Percentiles rank a stretch among this genome's conserved stretches.
phyloP scores from a whole-genome alignment of 192 early-diverging fungal genomes.

The Coemansia sp. region DNA sequence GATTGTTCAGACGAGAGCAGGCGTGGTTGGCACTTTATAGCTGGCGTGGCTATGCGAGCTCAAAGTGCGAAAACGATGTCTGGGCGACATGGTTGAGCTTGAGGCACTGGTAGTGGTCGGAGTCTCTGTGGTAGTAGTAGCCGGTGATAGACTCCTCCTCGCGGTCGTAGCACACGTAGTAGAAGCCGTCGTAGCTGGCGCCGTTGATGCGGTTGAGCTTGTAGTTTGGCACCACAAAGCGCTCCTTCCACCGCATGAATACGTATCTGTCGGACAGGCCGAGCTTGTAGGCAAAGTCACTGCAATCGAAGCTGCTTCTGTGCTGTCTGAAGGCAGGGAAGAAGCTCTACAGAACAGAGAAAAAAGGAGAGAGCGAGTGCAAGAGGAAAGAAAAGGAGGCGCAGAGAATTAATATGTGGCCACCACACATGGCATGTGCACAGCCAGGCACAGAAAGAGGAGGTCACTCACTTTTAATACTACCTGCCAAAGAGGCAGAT shows the following conservation, averaged over 20 bases:
- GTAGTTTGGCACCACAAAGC: constrained; percentile 82
- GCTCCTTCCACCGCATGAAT: constrained; percentile 90
- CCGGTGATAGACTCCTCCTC: constrained; percentile 63
- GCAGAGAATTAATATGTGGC: constrained; percentile 6
- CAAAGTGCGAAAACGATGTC: constrained; percentile 51
- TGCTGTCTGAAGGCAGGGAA: constrained; percentile 50
- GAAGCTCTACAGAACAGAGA: constrained; percentile 29
- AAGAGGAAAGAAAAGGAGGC: neutral
- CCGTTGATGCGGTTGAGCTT: constrained; percentile 67
- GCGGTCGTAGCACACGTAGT: constrained; percentile 73
- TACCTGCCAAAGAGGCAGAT: no score
- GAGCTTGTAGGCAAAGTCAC: constrained; percentile 51
- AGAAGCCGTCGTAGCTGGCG: constrained; percentile 82
- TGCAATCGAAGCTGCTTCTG: constrained; percentile 39
- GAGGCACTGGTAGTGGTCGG: constrained; percentile 55
- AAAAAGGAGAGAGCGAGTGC: neutral
- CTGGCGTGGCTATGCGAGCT: constrained; percentile 30
- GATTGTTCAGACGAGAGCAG: neutral
- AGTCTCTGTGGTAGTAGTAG: constrained; percentile 63
- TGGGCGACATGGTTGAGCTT: constrained; percentile 39
- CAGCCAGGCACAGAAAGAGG: no score
- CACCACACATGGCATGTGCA: neutral
- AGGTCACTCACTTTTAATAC: no score
- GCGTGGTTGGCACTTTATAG: neutral
- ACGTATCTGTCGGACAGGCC: constrained; percentile 59